Evolutionary conservation across 306 rosid species (phyloP).

Genomic region (Glycyrrhiza uralensis): DNA sequence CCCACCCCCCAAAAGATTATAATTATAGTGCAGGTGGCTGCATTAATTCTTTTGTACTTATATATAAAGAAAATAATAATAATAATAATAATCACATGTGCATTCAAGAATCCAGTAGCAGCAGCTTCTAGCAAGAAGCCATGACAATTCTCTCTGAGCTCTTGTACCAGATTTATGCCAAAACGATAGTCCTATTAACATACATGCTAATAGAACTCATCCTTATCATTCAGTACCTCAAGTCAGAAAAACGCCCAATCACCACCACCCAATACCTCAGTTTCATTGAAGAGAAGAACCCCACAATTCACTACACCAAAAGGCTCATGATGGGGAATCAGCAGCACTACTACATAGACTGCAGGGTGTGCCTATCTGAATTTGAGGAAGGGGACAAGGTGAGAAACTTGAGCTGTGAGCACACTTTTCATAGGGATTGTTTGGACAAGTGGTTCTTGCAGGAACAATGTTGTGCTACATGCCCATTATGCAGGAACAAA

Average conservation of each 20-base stretch:
- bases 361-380: constrained; percentile 76
- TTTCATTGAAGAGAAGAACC: constrained; percentile 68
- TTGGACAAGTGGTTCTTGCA: constrained; percentile 70
- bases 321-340: too few species aligned
- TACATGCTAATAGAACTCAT: constrained; percentile 54
- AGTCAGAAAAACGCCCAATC: constrained; percentile 41
- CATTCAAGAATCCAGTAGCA: background rate
- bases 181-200: constrained; percentile 49
- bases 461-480: constrained; percentile 65
- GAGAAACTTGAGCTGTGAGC: constrained; percentile 66
- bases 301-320: constrained; percentile 42
- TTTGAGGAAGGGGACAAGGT: constrained; percentile 72
- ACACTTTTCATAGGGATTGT: constrained; percentile 78
- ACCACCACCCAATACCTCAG: constrained; percentile 62
- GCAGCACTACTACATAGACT: too few species aligned
- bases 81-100: too few species aligned
- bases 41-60: background rate
- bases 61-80: background rate
- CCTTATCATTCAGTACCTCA: constrained; percentile 36
- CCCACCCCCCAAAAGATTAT: background rate
- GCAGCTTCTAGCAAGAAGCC: constrained; percentile 21
- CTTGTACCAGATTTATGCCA: constrained; percentile 54
- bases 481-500: constrained; percentile 83
- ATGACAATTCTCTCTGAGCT: constrained; percentile 61
- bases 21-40: background rate